phyloP scores from a whole-genome alignment of 208 protist species.

The Crithidia sp. region DNA sequence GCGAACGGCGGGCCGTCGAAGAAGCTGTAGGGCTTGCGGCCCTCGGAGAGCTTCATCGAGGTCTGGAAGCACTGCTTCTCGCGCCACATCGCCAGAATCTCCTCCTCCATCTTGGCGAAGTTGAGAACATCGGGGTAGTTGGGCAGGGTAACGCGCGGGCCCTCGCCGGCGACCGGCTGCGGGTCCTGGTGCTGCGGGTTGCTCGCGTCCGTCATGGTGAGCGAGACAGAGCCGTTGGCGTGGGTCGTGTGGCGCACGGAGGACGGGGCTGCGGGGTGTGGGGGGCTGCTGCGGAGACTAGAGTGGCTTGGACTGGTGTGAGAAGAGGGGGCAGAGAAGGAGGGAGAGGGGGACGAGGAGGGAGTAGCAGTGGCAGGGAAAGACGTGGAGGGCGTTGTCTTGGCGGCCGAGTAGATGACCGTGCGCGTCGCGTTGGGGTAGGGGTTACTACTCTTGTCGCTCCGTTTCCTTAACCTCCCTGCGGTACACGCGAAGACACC shows the following conservation, averaged over 20 bases:
- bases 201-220: slow-evolving; percentile 21
- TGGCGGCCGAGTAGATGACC: slow-evolving; percentile 47
- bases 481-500: slow-evolving; percentile 31
- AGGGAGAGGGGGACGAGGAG: slow-evolving; percentile 25
- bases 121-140: slow-evolving; percentile 84
- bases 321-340: background rate
- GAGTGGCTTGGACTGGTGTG: slow-evolving; percentile 12
- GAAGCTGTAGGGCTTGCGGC: slow-evolving; percentile 92
- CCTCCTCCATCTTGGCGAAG: slow-evolving; percentile 95
- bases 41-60: slow-evolving; percentile 94
- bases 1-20: slow-evolving; percentile 99
- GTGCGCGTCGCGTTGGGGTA: slow-evolving; percentile 55
- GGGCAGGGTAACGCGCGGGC: slow-evolving; percentile 26
- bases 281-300: slow-evolving; percentile 23
- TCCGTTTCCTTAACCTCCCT: slow-evolving; percentile 39
- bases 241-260: background rate
- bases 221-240: background rate
- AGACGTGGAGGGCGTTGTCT: background rate
- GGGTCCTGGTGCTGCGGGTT: slow-evolving; percentile 24
- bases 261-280: background rate
- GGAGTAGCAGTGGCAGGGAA: slow-evolving; percentile 2
- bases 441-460: slow-evolving; percentile 46
- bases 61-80: slow-evolving; percentile 97
- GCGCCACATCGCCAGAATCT: slow-evolving; percentile 95
- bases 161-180: slow-evolving; percentile 7